These are phyloP conservation scores for Vanderwaltozyma polyspora DNA, from an alignment of 805 yeast genomes.

Conservation along the genomic window DNA sequence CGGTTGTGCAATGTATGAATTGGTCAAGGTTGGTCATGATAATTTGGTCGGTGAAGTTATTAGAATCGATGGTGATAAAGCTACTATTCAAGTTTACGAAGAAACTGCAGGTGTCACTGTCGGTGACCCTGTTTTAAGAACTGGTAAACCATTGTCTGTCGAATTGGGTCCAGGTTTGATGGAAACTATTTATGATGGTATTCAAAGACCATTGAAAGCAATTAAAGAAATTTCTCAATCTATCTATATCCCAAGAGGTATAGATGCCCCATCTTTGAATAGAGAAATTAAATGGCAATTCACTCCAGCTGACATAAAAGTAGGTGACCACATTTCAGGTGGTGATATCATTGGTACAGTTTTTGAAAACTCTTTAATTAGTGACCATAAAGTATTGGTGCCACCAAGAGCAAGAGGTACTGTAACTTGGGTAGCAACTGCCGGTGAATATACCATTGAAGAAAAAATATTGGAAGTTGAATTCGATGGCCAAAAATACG, in stretches of 20 bases:
- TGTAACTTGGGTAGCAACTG: constrained; percentile 73
- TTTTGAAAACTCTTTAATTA: constrained; percentile 84
- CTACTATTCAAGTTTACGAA: constrained; percentile 97
- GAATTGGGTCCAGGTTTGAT: constrained; percentile 98
- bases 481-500: constrained; percentile 73
- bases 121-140: constrained; percentile 96
- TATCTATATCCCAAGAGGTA: constrained; percentile 97
- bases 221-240: constrained; percentile 81
- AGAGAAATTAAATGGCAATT: constrained; percentile 78
- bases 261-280: constrained; percentile 88
- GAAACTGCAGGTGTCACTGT: constrained; percentile 99
- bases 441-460: constrained; percentile 86
- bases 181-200: constrained; percentile 99
- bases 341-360: constrained; percentile 95
- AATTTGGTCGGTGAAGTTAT: constrained; percentile 96
- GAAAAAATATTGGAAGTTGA: constrained; percentile 88
- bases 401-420: constrained; percentile 99
- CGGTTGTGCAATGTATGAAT: constrained; percentile 99
- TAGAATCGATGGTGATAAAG: constrained; percentile 92
- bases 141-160: constrained; percentile 97
- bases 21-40: constrained; percentile 96
- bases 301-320: constrained; percentile 58
- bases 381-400: constrained; percentile 85
- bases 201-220: constrained; percentile 95
- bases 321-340: constrained; percentile 96